Conservation (phyloP, 768 basidiomycete genomes). For the Agrocybe pediades region DNA sequence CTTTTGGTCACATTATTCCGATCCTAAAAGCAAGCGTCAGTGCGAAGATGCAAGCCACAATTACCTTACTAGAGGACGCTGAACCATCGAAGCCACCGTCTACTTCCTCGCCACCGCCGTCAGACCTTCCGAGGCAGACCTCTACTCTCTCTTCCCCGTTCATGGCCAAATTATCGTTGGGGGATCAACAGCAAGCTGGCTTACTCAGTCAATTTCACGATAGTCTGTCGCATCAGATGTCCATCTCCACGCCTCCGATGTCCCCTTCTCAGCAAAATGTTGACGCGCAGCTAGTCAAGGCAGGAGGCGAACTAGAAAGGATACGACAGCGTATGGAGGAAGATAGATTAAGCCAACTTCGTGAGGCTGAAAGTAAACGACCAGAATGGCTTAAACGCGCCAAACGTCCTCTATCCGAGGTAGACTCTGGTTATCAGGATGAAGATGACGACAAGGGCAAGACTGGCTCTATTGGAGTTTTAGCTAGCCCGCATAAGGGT, state of each 20-base stretch:
- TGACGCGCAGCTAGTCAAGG: slow-evolving; percentile 18
- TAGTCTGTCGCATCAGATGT: slow-evolving; percentile 21
- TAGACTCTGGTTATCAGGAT: slow-evolving; percentile 35
- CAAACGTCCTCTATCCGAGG: slow-evolving; percentile 48
- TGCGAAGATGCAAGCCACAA: slow-evolving; percentile 21
- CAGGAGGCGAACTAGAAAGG: slow-evolving; percentile 60
- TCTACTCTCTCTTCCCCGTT: slow-evolving; percentile 49
- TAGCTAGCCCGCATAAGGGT: slow-evolving; percentile 72
- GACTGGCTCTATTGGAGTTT: slow-evolving; percentile 52
- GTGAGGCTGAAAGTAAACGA: slow-evolving; percentile 61
- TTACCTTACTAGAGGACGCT: slow-evolving; percentile 12
- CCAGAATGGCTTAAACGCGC: slow-evolving; percentile 73
- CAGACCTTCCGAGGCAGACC: slow-evolving; percentile 25
- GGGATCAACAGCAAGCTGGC: slow-evolving; percentile 17
- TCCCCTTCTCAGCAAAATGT: slow-evolving; percentile 25
- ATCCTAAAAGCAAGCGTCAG: not conserved
- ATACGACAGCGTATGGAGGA: slow-evolving; percentile 57
- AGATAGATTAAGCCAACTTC: slow-evolving; percentile 47
- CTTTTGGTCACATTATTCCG: not conserved
- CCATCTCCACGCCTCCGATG: slow-evolving; percentile 23
- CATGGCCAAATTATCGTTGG: slow-evolving; percentile 37
- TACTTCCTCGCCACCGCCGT: slow-evolving; percentile 28
- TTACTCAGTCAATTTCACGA: slow-evolving; percentile 23
- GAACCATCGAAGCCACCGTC: slow-evolving; percentile 25
- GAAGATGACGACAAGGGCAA: slow-evolving; percentile 36